Evolutionary conservation across 306 rosid species (phyloP).

Genomic region (barrel medic (Medicago truncatula)): MtrunA17r5.0-ANR NC_053044.1:40213001-40213500

Average conservation of each 20-base stretch:
- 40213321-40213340: slow-evolving; percentile 53
- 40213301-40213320: slow-evolving; percentile 39
- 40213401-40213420: slow-evolving; percentile 53
- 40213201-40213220: no score
- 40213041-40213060: background rate
- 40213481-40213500: slow-evolving; percentile 1
- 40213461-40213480: slow-evolving; percentile 10
- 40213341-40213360: slow-evolving; percentile 47
- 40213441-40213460: slow-evolving; percentile 22
- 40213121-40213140: no score
- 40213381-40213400: slow-evolving; percentile 45
- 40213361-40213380: slow-evolving; percentile 38
- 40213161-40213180: no score
- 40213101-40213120: no score
- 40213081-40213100: background rate
- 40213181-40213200: no score
- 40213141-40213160: no score
- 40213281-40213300: background rate
- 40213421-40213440: slow-evolving; percentile 42
- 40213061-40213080: background rate
- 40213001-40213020: background rate
- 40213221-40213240: no score
- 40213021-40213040: slow-evolving; percentile 18
- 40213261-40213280: no score
- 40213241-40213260: no score